Base-by-base conservation (phyloP, 768 basidiomycete species). In the Leucocoprinus leucothites region DNA sequence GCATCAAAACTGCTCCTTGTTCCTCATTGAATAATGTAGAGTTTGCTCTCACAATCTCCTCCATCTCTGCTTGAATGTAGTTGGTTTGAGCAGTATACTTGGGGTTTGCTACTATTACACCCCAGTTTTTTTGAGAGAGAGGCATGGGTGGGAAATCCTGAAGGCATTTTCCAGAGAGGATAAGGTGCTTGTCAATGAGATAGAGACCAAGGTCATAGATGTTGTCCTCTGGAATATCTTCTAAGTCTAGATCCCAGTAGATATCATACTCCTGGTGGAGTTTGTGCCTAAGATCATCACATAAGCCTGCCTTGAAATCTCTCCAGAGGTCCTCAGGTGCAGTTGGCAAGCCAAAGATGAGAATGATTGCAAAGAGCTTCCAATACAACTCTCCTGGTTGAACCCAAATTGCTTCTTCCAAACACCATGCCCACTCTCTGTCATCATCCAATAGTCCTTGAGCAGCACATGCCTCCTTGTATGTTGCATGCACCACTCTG, bases 381-480 rank as follows among this genome's bases (percentile, higher is more conserved):
- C 72, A 67, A 0, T 79, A 64, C 0, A 51, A 61, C 19, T 6
- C 2, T 0, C 77, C 80, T 3, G 70, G 71, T 31, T 75, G 69
- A 61, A 79, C 74, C 1, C 24, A 13, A 6, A 59, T 34, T 1
- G 77, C 80, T 45, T 79, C 77, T 18, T 64, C 55, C 68, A 65
- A 58, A 53, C 77, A 79, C 1, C 61, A 56, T 0, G 60, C 7
- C 76, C 76, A 82, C 57, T 82, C 80, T 0, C 63, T 59, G 63
- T 82, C 74, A 68, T 80, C 73, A n/a, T 79, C 67, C 0, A 82
- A 62, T 0, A 82, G 67, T 0, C 76, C 77, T 1, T 56, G 49
- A 14, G 73, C 73, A n/a, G 69, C 24, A 51, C 79, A 82, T 2
- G 77, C 77, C 0, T 64, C 72, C 43, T 71, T 61, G 47, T 71